A percentile compares a stretch with the other conserved stretches of the same genome.
Conservation (phyloP, 2,329 filamentous ascomycete species). For the Alternaria atra region DNA sequence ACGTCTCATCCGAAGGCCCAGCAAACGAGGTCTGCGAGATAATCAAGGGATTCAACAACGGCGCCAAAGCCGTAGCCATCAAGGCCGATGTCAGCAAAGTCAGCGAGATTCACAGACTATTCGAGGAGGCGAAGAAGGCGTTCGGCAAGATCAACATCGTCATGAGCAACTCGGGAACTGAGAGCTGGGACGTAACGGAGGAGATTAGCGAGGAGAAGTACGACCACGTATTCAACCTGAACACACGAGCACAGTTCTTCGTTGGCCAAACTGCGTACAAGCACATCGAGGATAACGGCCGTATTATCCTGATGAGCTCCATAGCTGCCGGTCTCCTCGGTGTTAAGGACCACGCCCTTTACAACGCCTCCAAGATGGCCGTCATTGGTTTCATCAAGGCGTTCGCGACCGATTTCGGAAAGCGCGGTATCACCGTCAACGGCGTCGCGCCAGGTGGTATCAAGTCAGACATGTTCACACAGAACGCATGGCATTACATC, state of each 20-base stretch:
- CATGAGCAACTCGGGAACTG: conserved; percentile 67
- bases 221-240: conserved; percentile 74
- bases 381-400: conserved; percentile 76
- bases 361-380: conserved; percentile 76
- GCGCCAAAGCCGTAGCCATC: conserved; percentile 64
- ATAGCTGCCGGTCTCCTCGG: conserved; percentile 74
- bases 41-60: conserved; percentile 58
- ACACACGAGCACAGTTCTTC: conserved; percentile 77
- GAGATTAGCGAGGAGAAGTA: conserved; percentile 75
- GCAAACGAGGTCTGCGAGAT: conserved; percentile 60
- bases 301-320: conserved; percentile 77
- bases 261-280: conserved; percentile 79
- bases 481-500: conserved; percentile 66
- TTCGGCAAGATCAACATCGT: conserved; percentile 58
- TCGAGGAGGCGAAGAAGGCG: conserved; percentile 54
- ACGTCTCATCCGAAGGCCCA: conserved; percentile 63
- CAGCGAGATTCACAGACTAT: conserved; percentile 67
- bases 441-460: conserved; percentile 76
- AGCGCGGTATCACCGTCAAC: conserved; percentile 74
- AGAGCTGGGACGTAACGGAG: conserved; percentile 73
- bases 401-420: conserved; percentile 76
- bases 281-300: conserved; percentile 73
- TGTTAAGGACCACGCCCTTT: conserved; percentile 75
- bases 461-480: conserved; percentile 80
- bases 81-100: conserved; percentile 66